A percentile compares a stretch with the other conserved stretches of the same genome.
phyloP scores from a whole-genome alignment of 176 grass and related monocot genomes.

The sorghum (Sorghum bicolor) region Sorghum_bicolor_NCBIv3 NC_012871.2:73505001-73505500 shows the following conservation, averaged over 20 bases:
- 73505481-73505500: slow-evolving; percentile 54
- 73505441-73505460: slow-evolving; percentile 39
- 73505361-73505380: slow-evolving; percentile 68
- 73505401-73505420: slow-evolving; percentile 76
- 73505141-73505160: slow-evolving; percentile 55
- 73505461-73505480: slow-evolving; percentile 25
- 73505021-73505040: background rate
- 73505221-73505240: slow-evolving; percentile 90
- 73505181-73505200: slow-evolving; percentile 59
- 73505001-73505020: slow-evolving; percentile 2
- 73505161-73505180: slow-evolving; percentile 59
- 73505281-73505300: slow-evolving; percentile 80
- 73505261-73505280: slow-evolving; percentile 73
- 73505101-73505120: slow-evolving; percentile 16
- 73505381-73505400: slow-evolving; percentile 63
- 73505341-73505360: slow-evolving; percentile 53
- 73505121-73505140: slow-evolving; percentile 67
- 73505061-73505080: background rate
- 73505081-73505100: slow-evolving; percentile 8
- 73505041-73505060: background rate
- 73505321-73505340: slow-evolving; percentile 67
- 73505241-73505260: slow-evolving; percentile 58
- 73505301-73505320: slow-evolving; percentile 85
- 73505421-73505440: slow-evolving; percentile 70
- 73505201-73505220: slow-evolving; percentile 83